A percentile compares a stretch with the other conserved stretches of the same genome.
Evolutionary conservation across 345 rosid species (phyloP).

Genomic region (Lepidium didymum): DNA sequence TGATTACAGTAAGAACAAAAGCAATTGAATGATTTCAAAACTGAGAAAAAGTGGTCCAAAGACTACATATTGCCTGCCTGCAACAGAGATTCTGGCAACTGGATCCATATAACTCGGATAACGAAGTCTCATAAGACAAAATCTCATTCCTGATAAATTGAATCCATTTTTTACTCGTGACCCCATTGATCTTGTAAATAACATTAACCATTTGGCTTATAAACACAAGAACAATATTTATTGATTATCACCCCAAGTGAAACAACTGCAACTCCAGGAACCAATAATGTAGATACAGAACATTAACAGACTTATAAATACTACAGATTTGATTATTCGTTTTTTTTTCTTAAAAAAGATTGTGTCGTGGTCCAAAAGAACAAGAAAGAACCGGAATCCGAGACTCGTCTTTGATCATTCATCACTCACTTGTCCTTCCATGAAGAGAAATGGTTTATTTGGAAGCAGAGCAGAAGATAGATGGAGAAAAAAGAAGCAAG

Average conservation of each 20-base stretch:
- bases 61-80: conserved; percentile 27
- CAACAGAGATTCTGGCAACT: conserved; percentile 28
- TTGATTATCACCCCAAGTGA: conserved; percentile 26
- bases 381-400: not conserved
- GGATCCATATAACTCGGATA: conserved; percentile 29
- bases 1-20: conserved; percentile 11
- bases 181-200: conserved; percentile 6
- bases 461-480: conserved; percentile 17
- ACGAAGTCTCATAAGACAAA: conserved; percentile 32
- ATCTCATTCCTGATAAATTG: conserved; percentile 9
- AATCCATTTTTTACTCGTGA: conserved; percentile 20
- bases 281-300: conserved; percentile 22
- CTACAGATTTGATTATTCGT: not conserved
- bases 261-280: conserved; percentile 12
- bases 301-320: not conserved
- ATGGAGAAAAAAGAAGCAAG: conserved; percentile 12
- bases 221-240: conserved; percentile 4
- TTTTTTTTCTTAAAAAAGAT: not conserved
- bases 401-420: conserved; percentile 12
- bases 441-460: conserved; percentile 19
- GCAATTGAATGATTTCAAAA: conserved; percentile 18
- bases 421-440: conserved; percentile 31
- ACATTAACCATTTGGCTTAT: conserved; percentile 5
- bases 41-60: conserved; percentile 26
- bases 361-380: conserved; percentile 27